Conservation (phyloP, 352 stramenopile genomes). For the Pythium rishiriense region DNA sequence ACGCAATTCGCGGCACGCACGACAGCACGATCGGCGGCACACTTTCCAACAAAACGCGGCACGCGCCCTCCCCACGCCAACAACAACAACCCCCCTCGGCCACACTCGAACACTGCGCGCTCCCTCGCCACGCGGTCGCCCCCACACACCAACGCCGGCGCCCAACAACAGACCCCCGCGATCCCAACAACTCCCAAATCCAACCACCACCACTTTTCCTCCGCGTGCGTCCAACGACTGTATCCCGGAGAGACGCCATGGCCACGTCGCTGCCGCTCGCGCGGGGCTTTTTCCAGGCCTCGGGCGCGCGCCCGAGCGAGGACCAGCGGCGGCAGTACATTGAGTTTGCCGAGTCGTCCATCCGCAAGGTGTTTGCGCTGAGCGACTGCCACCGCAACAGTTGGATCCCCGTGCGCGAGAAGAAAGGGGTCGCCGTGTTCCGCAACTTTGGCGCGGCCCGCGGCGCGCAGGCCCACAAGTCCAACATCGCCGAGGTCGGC, state of each 20-base stretch:
- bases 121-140: too few relatives aligned
- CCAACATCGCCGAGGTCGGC: slow-evolving; percentile 77
- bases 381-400: slow-evolving; percentile 81
- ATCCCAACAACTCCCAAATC: too few relatives aligned
- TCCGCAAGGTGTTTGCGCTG: slow-evolving; percentile 82
- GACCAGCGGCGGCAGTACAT: slow-evolving; percentile 76
- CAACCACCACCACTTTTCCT: neutral
- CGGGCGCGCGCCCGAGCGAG: slow-evolving; percentile 61
- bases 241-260: slow-evolving; percentile 18
- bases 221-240: too few relatives aligned
- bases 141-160: too few relatives aligned
- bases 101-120: neutral
- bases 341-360: slow-evolving; percentile 77
- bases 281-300: slow-evolving; percentile 72
- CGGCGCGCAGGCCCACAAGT: slow-evolving; percentile 61
- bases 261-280: slow-evolving; percentile 70
- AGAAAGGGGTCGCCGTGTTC: slow-evolving; percentile 79
- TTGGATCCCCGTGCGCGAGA: slow-evolving; percentile 84
- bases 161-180: too few relatives aligned
- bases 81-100: neutral
- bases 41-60: slow-evolving; percentile 3
- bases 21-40: slow-evolving; percentile 21
- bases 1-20: slow-evolving; percentile 19
- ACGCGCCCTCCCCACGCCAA: neutral
- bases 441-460: slow-evolving; percentile 73